Base-by-base conservation (phyloP, 495 filamentous ascomycete genomes). In the Corynascus novoguineensis region DNA sequence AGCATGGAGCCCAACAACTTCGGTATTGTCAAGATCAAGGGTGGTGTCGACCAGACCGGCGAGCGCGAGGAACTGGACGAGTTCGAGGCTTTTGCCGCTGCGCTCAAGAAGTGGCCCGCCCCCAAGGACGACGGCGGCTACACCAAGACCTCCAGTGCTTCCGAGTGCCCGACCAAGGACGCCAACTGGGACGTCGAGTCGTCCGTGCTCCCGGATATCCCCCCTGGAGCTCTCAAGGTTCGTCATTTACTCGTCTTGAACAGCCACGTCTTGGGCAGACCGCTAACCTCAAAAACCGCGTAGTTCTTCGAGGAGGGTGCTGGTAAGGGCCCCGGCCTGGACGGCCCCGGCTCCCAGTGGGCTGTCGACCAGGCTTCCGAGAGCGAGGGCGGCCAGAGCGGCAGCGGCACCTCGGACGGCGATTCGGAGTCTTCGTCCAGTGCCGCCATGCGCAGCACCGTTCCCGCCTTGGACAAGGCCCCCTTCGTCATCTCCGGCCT, bases 111-210 rank as follows among this genome's bases (percentile, higher is more conserved):
- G 35, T 86, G 83, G 62, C 63, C 78, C 27, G 78, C 82, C 70
- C 92, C 92, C 29, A 68, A 65, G 21, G 92, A 87, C 55, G 77
- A 89, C 64, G 93, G 89, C 62, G 86, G 87, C 48, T 90, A 86
- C 78, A 88, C 87, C 72, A 64, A 78, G 55, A 85, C 76, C 55
- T 83, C 86, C 55, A 74, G 79, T 38, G 71, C 84, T 31, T 80
- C 73, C 60, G 66, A 71, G n/a, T 98, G 93, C 80, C 93, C 93
- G 2, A 63, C 73, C 22, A 67, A 80, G 61, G 82, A 85, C 60
- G 68, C 71, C 52, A 82, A 80, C 67, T 98, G 91, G 91, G 78
- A 88, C 47, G 86, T 96, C 44, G 76, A 74, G 54, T 64, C 64
- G 28, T 74, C 71, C 61, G 64, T 71, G 11, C 86, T 98, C 10